A percentile compares a stretch with the other conserved stretches of the same genome.
phyloP scores from a whole-genome alignment of 2,329 filamentous ascomycete species.

The Neofusicoccum sp. region DNA sequence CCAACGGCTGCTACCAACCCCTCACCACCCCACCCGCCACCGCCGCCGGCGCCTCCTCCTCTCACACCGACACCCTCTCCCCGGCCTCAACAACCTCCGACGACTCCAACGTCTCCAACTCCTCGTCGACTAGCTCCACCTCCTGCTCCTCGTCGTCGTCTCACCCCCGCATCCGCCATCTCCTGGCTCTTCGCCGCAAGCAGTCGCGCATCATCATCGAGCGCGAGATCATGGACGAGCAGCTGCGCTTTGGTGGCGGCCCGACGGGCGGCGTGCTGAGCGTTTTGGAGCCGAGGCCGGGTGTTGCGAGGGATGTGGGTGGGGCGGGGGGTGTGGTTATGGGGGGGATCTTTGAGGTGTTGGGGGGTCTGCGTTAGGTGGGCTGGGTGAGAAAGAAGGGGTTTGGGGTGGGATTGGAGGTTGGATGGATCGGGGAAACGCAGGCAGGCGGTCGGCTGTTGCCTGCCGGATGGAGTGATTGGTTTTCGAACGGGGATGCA shows the following conservation, averaged over 20 bases:
- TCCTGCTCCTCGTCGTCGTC: constrained; percentile 23
- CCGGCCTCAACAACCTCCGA: background rate
- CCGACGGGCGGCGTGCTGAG: constrained; percentile 22
- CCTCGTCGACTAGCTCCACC: constrained; percentile 22
- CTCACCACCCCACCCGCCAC: constrained; percentile 3
- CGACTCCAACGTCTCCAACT: constrained; percentile 27
- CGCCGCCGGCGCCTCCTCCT: constrained; percentile 29
- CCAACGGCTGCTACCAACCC: background rate
- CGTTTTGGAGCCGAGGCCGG: constrained; percentile 30
- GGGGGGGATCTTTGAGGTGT: constrained; percentile 38
- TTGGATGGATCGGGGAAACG: too few species aligned
- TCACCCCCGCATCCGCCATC: constrained; percentile 27
- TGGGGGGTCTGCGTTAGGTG: constrained; percentile 27
- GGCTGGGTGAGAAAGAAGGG: background rate
- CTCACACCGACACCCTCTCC: background rate
- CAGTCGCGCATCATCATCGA: constrained; percentile 35
- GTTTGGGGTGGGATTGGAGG: background rate
- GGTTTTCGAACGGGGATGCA: too few species aligned
- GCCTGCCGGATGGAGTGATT: too few species aligned
- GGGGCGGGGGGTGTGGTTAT: constrained; percentile 24
- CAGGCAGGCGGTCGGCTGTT: too few species aligned
- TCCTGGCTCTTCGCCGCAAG: constrained; percentile 33
- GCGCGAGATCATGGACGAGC: constrained; percentile 33
- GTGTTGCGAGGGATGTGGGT: constrained; percentile 8
- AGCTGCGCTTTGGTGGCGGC: constrained; percentile 28